Evolutionary conservation across 345 rosid species (phyloP), one percentile per base, ranked within the genome.

Genomic region (Combretum micranthum): DNA sequence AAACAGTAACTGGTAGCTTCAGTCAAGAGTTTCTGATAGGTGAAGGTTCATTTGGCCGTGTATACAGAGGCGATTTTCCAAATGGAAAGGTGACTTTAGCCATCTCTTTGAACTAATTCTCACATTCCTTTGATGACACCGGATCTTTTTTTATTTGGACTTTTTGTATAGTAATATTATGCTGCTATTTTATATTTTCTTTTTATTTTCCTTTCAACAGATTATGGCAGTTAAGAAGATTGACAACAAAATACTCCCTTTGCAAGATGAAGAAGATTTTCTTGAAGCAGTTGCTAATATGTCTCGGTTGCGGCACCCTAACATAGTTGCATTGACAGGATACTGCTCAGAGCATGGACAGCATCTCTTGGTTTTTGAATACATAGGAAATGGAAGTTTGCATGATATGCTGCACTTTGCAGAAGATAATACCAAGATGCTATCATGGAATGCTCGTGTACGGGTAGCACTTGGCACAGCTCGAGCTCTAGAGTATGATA

Each of bases 41-140:
- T 54, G 99, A 94, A 85, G 99, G 99, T 53, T 94, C 97, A 58
- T 70, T 94, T 15, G 99, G 99, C 58, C 97, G 99, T 60, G 99
- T 94, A 57, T 94, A 94, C 78, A 82, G 62, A 67, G 97, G 88
- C 59, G 97, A 87, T 54, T 85, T 94, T 60, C 75, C 87, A 18
- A 84, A 81, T 26, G 95, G 95, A 69, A 94, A 85, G 95, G 99
- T 90, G 76, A 62, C 48, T 53, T 25, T 26, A 17, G 39, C 39
- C 23, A 15, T 46, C 47, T 3, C 9, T 32, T 32, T 7, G 6
- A 32, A 32, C 1, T 11, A 32, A 7, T 32, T 11, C 9, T 7
- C 9, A 7, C 39, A 32, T 32, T 32, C 6, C 39, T 32, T 32
- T 32, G 4, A 6, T 7, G 39, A 0, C 1, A 11, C 10, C 9